Percentiles rank a stretch among this genome's conserved stretches.
These are phyloP conservation scores for Solanum habrochaites DNA, from an alignment of 257 asterid species.

Conservation along the genomic window DNA sequence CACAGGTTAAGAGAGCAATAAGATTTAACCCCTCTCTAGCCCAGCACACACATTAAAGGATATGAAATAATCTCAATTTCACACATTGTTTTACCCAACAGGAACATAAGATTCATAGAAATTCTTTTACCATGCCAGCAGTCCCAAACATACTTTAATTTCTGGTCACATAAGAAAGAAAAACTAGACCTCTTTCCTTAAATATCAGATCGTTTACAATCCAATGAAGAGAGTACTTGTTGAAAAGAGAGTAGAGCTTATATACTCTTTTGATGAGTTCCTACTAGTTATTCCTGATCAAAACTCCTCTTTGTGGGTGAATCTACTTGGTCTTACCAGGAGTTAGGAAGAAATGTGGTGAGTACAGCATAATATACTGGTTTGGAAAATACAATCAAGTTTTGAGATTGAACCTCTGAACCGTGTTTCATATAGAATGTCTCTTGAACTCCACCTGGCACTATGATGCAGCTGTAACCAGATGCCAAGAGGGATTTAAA, in stretches of 20 bases:
- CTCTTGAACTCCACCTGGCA: slow-evolving; percentile 97
- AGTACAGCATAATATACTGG: neutral
- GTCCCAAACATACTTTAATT: neutral
- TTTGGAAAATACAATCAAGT: neutral
- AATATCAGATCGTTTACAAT: neutral
- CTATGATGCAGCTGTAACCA: slow-evolving; percentile 80
- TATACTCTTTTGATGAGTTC: neutral
- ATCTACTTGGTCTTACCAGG: neutral
- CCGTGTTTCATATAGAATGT: slow-evolving; percentile 68
- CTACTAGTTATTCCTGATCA: neutral
- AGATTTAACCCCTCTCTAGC: neutral
- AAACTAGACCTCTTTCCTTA: neutral
- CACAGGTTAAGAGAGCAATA: neutral
- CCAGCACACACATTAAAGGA: neutral
- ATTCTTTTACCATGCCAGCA: neutral
- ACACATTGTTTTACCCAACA: neutral
- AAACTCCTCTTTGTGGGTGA: neutral
- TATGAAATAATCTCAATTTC: neutral
- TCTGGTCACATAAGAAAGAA: neutral
- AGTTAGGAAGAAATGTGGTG: neutral
- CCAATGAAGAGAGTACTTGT: neutral
- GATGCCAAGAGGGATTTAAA: slow-evolving; percentile 57
- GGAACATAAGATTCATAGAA: neutral
- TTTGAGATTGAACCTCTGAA: slow-evolving; percentile 52
- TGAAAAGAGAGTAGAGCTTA: neutral